Evolutionary conservation across 1,284 basidiomycete genomes (phyloP), one percentile per base, ranked within the genome.

Genomic region (Puccinia hordei): DNA sequence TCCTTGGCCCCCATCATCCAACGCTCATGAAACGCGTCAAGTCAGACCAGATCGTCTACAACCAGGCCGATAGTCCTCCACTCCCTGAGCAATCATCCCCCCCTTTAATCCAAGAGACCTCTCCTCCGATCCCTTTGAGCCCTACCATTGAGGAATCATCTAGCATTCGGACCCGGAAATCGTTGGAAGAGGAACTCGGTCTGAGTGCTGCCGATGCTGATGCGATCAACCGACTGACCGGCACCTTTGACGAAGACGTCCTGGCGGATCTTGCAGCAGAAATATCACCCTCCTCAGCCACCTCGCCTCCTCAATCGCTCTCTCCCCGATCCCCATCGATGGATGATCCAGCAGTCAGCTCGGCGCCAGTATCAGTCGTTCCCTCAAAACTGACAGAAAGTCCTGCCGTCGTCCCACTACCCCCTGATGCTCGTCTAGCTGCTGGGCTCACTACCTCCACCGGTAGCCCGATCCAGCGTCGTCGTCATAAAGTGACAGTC

Each of bases 401-500:
- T 22, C 46, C 49, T 2, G 24, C 46, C 13, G 49, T 51, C 19
- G 49, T 49, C 4, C 30, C 49, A 13, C 22, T 22, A 53, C 44
- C 49, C 49, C 4, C 46, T 41, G 35, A 30, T 24, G 6, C 3
- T 19, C 35, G n/a, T n/a, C n/a, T n/a, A n/a, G n/a, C 66, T 2
- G 24, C 17, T 3, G 55, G 8, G 4, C 6, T 27, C n/a, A 12
- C 51, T 59, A 3, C 53, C 1, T 30, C 68, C 17, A 33, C 30
- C 33, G 55, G 30, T 1, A 73, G 71, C 53, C 55, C 71, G 10
- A 33, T 27, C n/a, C 71, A 57, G 17, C 71, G 55, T 12, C 71
- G 38, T 24, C 71, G 55, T 59, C 53, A 57, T 12, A 79, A 79
- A 35, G 53, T 72, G 12, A 69, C 38, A 12, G 66, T 98, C 81